Base-by-base conservation (phyloP, 2,329 filamentous ascomycete species). In the Aspergillus fischeri region DNA sequence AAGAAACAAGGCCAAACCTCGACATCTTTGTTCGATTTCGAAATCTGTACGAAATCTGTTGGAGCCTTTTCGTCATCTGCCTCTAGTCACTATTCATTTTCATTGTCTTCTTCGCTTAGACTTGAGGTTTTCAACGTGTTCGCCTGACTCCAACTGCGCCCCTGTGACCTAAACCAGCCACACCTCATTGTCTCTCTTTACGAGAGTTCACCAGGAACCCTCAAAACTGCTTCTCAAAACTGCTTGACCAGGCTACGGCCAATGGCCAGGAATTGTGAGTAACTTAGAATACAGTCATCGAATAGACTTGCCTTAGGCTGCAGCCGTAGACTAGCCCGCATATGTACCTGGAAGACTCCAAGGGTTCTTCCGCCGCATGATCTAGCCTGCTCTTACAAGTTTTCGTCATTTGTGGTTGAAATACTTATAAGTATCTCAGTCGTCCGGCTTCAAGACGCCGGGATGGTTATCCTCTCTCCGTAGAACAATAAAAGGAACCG, bases 131-230 rank as follows among this genome's bases (percentile, higher is more conserved):
- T 63, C 58, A 54, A 48, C 51, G 45, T 56, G 41, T 54, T 58
- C 65, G 56, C 63, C 64, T 69, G 67, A 69, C 65, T 64, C 53
- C 24, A 17, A 51, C 59, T 65, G 60, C 54, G 59, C 63, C 60
- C 61, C 61, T 60, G 64, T 67, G 65, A 67, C 63, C 53, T 45
- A 35, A 38, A 60, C 54, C 55, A 61, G 51, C 58, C 60, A 60
- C 58, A 57, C 54, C 29, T 24, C 9, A 25, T 35, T 21, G 29
- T 52, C 32, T 32, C 47, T 38, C 11, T 38, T n/a, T 53, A 52
- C 21, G 32, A 54, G 20, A 10, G 25, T 14, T 52, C 25, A 53
- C 38, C 41, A 47, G 51, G 10, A n/a, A 38, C 21, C 10, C n/a
- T 44, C 41, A 44, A 20, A 27, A 21, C 44, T 47, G 32, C 32